Evolutionary conservation across 306 rosid species (phyloP), one percentile per base, ranked within the genome.

Genomic region (Purshia tridentata): DNA sequence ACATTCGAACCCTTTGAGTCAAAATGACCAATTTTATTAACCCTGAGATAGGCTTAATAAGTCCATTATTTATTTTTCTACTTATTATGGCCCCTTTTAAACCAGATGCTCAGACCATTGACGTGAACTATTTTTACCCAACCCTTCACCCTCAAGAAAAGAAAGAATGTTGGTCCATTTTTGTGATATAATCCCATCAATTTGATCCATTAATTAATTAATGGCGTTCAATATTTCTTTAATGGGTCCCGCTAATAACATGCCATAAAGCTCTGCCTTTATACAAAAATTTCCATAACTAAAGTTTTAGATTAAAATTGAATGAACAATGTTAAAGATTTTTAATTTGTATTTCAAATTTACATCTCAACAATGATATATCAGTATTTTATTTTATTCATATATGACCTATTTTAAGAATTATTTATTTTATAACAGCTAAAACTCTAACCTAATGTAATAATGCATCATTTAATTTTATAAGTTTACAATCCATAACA

Each of bases 251-350:
- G 2, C 53, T 9, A 19, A 14, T 40, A 46, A 72, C 50, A 61
- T 59, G 76, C 58, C 19, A 37, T n/a, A 74, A 63, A 74, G 65
- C 65, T 52, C 45, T 40, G 44, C 63, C 13, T 73, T 18, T 8
- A 55, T 56, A 14, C 10, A 22, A 68, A 23, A 45, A 40, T 8
- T 6, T 47, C 5, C 8, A 23, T 14, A 49, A 55, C 10, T 23
- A 22, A 14, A 8, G 35, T 29, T 29, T 29, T 29, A 29, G 2
- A 29, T 29, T 29, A 29, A 29, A 29, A 29, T 29, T 29, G 35
- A 29, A 29, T 29, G 35, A 29, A 3, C 2, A 29, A 29, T 29
- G 35, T 1, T 29, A 29, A 3, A 1, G 2, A 29, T 29, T 3
- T 29, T 3, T 1, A 29, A 29, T 29, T 29, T 0, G 35, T 29